A percentile compares a stretch with the other conserved stretches of the same genome.
Conservation (phyloP, 768 basidiomycete species). For the Ephemerocybe angulata region DNA sequence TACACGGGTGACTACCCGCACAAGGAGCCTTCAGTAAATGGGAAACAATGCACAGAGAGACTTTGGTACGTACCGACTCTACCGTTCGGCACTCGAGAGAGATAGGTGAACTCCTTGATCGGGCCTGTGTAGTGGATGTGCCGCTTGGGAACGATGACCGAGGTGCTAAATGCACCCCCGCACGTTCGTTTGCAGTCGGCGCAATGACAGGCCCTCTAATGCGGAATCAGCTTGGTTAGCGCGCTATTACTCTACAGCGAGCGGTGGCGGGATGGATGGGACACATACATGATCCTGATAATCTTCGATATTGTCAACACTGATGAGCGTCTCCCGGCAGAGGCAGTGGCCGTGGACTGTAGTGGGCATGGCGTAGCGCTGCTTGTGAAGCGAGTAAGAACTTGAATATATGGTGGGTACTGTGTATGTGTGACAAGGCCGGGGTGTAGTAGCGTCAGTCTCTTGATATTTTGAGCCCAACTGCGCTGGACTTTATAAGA, state of each 20-base stretch:
- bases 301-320: not conserved
- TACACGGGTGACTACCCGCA: conserved; percentile 1
- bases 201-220: conserved; percentile 3
- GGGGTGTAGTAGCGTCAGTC: not conserved
- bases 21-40: too few species aligned
- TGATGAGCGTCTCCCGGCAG: not conserved
- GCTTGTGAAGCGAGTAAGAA: too few species aligned
- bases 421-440: not conserved
- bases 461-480: too few species aligned
- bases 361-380: not conserved
- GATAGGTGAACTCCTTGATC: not conserved
- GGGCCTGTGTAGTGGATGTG: not conserved
- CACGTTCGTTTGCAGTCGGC: conserved; percentile 1
- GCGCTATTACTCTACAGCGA: not conserved
- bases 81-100: not conserved
- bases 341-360: conserved; percentile 3
- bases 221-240: not conserved
- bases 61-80: not conserved
- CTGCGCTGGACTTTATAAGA: too few species aligned
- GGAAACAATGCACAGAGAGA: too few species aligned
- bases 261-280: too few species aligned
- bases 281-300: conserved; percentile 1
- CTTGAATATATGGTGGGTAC: not conserved
- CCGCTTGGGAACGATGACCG: not conserved
- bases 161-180: conserved; percentile 1